Percentiles rank a stretch among this genome's conserved stretches.
These are phyloP conservation scores for Lophium mytilinum DNA, from an alignment of 495 filamentous ascomycete genomes.

Conservation along the genomic window DNA sequence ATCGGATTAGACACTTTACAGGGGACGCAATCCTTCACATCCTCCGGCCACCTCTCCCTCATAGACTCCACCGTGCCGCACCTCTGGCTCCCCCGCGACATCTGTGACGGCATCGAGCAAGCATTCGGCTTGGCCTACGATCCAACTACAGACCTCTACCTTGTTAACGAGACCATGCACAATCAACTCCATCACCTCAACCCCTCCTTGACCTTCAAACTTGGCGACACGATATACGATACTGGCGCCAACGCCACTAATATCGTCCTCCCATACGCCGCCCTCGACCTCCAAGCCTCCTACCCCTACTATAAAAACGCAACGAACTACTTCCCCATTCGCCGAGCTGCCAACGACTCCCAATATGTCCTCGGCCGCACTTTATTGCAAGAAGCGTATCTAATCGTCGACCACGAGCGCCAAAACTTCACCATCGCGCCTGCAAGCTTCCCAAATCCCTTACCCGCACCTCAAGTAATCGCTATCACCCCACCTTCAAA, in stretches of 20 bases:
- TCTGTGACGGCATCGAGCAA: conserved; percentile 30
- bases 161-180: conserved; percentile 30
- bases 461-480: conserved; percentile 21
- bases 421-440: conserved; percentile 27
- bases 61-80: conserved; percentile 31
- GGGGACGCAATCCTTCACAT: conserved; percentile 22
- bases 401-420: conserved; percentile 31
- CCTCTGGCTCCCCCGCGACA: conserved; percentile 29
- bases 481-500: conserved; percentile 13
- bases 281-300: conserved; percentile 26
- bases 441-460: conserved; percentile 20
- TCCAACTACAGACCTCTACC: conserved; percentile 24
- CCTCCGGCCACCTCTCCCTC: conserved; percentile 20
- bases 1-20: conserved; percentile 18
- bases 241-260: conserved; percentile 21
- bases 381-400: conserved; percentile 30
- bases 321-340: conserved; percentile 32
- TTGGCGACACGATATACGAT: conserved; percentile 20
- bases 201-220: conserved; percentile 30
- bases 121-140: conserved; percentile 33
- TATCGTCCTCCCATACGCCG: conserved; percentile 28
- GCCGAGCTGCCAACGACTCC: conserved; percentile 26
- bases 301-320: conserved; percentile 20
- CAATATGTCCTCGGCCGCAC: conserved; percentile 29
- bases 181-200: conserved; percentile 20